Evolutionary conservation across 2,329 filamentous ascomycete genomes (phyloP).

Genomic region (Corynespora cassiicola): DNA sequence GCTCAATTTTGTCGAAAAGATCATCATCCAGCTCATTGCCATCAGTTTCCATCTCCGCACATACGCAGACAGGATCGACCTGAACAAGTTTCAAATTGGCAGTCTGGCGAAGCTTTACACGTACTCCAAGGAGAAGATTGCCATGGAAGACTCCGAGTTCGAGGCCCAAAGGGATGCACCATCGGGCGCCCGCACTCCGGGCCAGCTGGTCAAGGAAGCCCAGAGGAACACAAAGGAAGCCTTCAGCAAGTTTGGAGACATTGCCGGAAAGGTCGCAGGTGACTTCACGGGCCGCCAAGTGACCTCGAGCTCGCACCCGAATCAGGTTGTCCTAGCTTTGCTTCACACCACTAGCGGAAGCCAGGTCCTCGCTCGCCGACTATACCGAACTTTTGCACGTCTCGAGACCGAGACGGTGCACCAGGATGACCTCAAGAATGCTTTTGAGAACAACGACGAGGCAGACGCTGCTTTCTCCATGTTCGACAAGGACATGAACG

Average conservation of each 20-base stretch:
- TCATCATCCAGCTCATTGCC: constrained; percentile 92
- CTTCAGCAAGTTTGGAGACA: constrained; percentile 80
- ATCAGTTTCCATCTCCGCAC: constrained; percentile 91
- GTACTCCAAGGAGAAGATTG: constrained; percentile 69
- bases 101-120: constrained; percentile 69
- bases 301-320: constrained; percentile 75
- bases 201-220: constrained; percentile 71
- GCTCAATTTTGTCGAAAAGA: constrained; percentile 89
- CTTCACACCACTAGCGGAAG: constrained; percentile 75
- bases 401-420: constrained; percentile 77
- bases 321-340: constrained; percentile 82
- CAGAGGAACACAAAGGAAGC: constrained; percentile 78
- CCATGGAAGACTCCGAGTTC: constrained; percentile 78
- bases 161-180: constrained; percentile 55
- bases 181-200: constrained; percentile 75
- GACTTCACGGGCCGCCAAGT: constrained; percentile 84
- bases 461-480: constrained; percentile 87
- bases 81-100: constrained; percentile 89
- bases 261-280: constrained; percentile 84
- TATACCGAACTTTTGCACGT: constrained; percentile 86
- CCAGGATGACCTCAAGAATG: constrained; percentile 77
- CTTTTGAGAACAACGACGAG: constrained; percentile 84
- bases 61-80: constrained; percentile 86
- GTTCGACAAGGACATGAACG: constrained; percentile 96
- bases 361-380: constrained; percentile 82